Conservation (phyloP, 441 rosid species). For the Croton setiger region DNA sequence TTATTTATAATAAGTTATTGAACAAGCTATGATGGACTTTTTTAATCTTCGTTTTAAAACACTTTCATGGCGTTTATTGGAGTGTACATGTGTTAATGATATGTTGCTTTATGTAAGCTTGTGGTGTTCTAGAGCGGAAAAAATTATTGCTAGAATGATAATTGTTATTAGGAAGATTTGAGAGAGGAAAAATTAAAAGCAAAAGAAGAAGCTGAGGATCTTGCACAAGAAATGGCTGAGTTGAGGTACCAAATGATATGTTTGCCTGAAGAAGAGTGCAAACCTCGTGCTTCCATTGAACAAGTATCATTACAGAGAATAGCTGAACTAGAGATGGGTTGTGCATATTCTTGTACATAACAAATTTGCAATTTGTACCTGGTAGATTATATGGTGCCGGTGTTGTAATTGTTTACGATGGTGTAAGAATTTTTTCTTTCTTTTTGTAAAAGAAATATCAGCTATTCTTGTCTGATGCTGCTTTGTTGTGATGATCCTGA, state of each 20-base stretch:
- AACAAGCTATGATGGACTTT: no score
- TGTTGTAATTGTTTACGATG: background rate
- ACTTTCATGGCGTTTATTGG: no score
- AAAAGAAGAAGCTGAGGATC: constrained; percentile 89
- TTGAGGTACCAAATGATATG: constrained; percentile 76
- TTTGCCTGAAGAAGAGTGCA: constrained; percentile 83
- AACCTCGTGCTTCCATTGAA: constrained; percentile 72
- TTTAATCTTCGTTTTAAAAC: no score
- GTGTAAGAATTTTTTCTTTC: background rate
- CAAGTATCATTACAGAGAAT: constrained; percentile 80
- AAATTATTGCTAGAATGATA: constrained; percentile 18
- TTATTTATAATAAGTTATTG: no score
- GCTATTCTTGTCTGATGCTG: no score
- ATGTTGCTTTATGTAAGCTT: no score
- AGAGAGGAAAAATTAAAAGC: constrained; percentile 68
- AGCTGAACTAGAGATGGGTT: constrained; percentile 64
- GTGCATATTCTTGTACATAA: no score
- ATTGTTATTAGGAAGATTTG: constrained; percentile 56
- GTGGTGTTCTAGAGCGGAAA: no score
- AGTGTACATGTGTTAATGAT: no score
- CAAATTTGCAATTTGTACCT: background rate
- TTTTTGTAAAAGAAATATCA: no score
- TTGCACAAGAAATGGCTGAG: constrained; percentile 95
- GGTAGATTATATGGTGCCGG: background rate
- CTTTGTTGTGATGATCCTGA: no score